Evolutionary conservation across 2,329 filamentous ascomycete species (phyloP).

Genomic region (Aciculosporium take): DNA sequence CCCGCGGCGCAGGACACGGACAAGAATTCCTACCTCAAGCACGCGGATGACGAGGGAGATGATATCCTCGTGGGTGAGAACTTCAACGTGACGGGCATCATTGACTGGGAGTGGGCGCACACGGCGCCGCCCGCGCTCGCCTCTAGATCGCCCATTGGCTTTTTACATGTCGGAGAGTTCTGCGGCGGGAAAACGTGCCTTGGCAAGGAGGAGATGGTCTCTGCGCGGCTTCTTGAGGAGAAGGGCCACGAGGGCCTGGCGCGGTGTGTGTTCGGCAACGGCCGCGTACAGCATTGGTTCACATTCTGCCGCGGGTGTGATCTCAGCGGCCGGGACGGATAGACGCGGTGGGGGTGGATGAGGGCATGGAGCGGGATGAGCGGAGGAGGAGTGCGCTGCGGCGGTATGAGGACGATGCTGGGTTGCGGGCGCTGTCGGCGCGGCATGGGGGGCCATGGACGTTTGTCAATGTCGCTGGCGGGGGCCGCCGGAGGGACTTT

Average conservation of each 20-base stretch:
- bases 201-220: slow-evolving; percentile 23
- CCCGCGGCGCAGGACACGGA: slow-evolving; percentile 1
- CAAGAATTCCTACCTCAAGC: slow-evolving; percentile 25
- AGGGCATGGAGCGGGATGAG: slow-evolving; percentile 21
- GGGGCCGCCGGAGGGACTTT: no score
- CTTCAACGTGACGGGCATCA: slow-evolving; percentile 25
- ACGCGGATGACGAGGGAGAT: slow-evolving; percentile 32
- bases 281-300: slow-evolving; percentile 24
- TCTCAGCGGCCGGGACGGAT: slow-evolving; percentile 27
- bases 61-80: slow-evolving; percentile 29
- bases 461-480: no score
- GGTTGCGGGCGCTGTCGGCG: no score
- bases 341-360: slow-evolving; percentile 18
- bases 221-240: slow-evolving; percentile 17
- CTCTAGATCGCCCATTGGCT: slow-evolving; percentile 27
- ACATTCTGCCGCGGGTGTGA: slow-evolving; percentile 28
- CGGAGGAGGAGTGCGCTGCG: slow-evolving; percentile 23
- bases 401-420: slow-evolving; percentile 18
- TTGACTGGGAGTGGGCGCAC: slow-evolving; percentile 18
- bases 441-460: no score
- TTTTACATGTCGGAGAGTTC: slow-evolving; percentile 27
- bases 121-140: slow-evolving; percentile 21
- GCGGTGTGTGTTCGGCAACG: slow-evolving; percentile 20
- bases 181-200: slow-evolving; percentile 22
- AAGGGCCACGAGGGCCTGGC: slow-evolving; percentile 23